These are phyloP conservation scores for Thamnidium elegans DNA, from an alignment of 192 early-diverging fungal genomes.

Conservation along the genomic window DNA sequence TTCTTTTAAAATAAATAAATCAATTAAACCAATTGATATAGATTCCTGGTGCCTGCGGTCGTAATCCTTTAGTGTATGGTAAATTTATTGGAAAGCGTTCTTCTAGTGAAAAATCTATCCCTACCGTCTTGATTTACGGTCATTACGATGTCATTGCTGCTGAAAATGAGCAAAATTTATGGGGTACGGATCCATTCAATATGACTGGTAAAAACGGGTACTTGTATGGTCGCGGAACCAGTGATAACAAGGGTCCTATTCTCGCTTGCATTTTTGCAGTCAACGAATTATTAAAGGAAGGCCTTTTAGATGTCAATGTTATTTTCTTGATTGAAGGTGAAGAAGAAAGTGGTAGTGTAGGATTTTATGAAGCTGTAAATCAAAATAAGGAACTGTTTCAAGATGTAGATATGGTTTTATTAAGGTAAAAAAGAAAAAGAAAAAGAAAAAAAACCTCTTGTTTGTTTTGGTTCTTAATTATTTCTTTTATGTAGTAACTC, in stretches of 20 bases:
- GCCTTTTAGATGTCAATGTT: slow-evolving; percentile 57
- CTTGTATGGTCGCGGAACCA: slow-evolving; percentile 73
- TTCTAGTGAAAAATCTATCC: slow-evolving; percentile 30
- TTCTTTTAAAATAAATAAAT: background rate
- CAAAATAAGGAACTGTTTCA: slow-evolving; percentile 47
- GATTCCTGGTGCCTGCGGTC: slow-evolving; percentile 56
- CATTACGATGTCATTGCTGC: slow-evolving; percentile 84
- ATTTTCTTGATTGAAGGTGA: slow-evolving; percentile 79
- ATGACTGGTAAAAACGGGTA: slow-evolving; percentile 65
- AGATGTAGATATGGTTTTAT: slow-evolving; percentile 52
- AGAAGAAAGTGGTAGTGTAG: slow-evolving; percentile 73
- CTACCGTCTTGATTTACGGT: slow-evolving; percentile 69
- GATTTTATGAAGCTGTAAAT: slow-evolving; percentile 60
- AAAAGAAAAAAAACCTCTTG: background rate
- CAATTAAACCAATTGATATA: background rate
- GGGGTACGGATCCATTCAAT: slow-evolving; percentile 65
- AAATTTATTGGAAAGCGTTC: slow-evolving; percentile 45
- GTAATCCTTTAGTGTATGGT: slow-evolving; percentile 72
- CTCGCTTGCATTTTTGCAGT: slow-evolving; percentile 71
- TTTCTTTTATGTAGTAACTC: slow-evolving; percentile 56
- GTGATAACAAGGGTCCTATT: slow-evolving; percentile 82
- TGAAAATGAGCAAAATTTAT: slow-evolving; percentile 52
- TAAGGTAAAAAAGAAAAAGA: slow-evolving; percentile 36
- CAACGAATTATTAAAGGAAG: slow-evolving; percentile 59
- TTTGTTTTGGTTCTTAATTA: slow-evolving; percentile 23